Percentiles rank a stretch among this genome's conserved stretches.
These are phyloP conservation scores for Populus hybrid DNA, from an alignment of 441 rosid genomes.

Conservation along the genomic window DNA sequence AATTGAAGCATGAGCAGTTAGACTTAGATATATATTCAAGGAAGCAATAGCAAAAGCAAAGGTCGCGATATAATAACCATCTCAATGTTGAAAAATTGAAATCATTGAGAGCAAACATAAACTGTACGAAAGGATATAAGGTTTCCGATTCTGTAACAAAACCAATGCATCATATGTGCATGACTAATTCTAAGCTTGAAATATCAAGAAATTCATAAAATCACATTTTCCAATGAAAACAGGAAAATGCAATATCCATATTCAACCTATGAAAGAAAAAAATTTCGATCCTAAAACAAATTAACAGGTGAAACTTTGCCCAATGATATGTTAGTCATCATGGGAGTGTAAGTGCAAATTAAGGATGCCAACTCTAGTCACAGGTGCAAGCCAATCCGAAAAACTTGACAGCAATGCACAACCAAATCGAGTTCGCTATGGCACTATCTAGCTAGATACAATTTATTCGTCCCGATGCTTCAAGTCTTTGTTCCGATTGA, in stretches of 20 bases:
- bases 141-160: neutral
- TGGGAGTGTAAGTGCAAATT: too few species aligned
- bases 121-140: neutral
- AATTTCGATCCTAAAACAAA: too few species aligned
- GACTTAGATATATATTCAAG: neutral
- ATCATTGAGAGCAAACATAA: neutral
- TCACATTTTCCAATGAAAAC: neutral
- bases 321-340: neutral
- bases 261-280: too few species aligned
- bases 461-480: slow-evolving; percentile 6
- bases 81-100: neutral
- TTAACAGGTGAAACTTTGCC: neutral
- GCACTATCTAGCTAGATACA: neutral
- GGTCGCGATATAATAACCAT: neutral
- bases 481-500: slow-evolving; percentile 5
- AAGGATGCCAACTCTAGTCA: neutral
- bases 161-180: neutral
- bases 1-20: neutral
- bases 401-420: slow-evolving; percentile 31
- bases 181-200: neutral
- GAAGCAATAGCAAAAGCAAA: neutral
- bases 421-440: neutral
- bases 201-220: neutral
- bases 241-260: neutral
- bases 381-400: slow-evolving; percentile 27